These are phyloP conservation scores for Suillus alpinus DNA, from an alignment of 768 basidiomycete genomes.

Conservation along the genomic window DNA sequence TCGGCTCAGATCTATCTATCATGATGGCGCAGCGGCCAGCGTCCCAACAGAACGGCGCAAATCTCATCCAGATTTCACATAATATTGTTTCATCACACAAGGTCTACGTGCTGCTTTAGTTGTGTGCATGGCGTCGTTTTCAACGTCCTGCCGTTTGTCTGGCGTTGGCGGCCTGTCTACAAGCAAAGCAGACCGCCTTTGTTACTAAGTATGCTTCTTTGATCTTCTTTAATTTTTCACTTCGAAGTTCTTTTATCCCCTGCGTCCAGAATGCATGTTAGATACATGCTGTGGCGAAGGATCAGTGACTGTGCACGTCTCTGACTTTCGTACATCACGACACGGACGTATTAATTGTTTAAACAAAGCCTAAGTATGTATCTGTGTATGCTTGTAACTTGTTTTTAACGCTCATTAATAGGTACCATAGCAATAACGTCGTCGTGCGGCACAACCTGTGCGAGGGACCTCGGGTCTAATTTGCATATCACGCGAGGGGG, in stretches of 20 bases:
- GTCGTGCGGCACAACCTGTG: background rate
- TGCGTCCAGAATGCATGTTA: background rate
- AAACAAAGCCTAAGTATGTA: constrained; percentile 1
- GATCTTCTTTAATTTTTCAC: constrained; percentile 3
- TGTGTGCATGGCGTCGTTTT: background rate
- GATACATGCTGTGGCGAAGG: background rate
- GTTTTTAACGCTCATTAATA: constrained; percentile 1
- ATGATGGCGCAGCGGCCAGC: background rate
- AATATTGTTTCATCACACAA: background rate
- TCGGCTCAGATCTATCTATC: background rate
- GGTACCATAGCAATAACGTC: background rate
- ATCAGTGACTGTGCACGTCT: background rate
- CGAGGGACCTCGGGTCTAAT: background rate
- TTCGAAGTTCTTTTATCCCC: background rate
- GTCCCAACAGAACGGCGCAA: background rate
- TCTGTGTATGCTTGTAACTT: background rate
- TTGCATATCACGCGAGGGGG: background rate
- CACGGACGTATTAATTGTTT: background rate
- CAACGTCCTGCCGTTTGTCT: background rate
- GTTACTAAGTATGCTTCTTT: constrained; percentile 1
- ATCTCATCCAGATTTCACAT: background rate
- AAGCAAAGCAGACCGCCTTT: background rate
- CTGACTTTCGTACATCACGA: background rate
- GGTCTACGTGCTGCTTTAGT: background rate
- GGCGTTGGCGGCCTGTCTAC: background rate